Percentiles rank a stretch among this genome's conserved stretches.
Conservation (phyloP, 805 yeast species). For the Lipomyces lipofer region DNA sequence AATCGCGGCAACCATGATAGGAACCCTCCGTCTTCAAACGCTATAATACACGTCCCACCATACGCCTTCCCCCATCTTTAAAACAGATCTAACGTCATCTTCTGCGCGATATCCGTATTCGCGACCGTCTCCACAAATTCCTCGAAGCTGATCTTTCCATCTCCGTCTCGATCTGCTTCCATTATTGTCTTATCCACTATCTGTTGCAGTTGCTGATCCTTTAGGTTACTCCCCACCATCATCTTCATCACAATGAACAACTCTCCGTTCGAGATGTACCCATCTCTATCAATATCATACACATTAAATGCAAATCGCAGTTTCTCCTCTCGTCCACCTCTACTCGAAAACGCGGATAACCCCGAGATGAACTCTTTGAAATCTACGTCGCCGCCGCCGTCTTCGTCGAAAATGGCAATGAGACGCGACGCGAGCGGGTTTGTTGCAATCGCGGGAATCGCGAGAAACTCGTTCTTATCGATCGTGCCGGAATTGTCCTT, state of each 20-base stretch:
- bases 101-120: constrained; percentile 37
- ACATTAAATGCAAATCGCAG: constrained; percentile 86
- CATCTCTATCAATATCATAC: constrained; percentile 94
- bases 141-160: constrained; percentile 78
- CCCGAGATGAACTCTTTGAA: constrained; percentile 92
- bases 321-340: constrained; percentile 78
- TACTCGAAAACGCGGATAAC: constrained; percentile 81
- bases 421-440: constrained; percentile 89
- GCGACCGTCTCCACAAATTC: constrained; percentile 66
- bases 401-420: constrained; percentile 92
- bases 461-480: constrained; percentile 84
- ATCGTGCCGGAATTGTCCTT: constrained; percentile 90
- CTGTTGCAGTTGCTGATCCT: constrained; percentile 87
- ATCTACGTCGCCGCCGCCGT: constrained; percentile 89
- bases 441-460: constrained; percentile 87
- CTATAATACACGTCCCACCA: no score
- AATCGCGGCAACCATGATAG: no score
- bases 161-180: constrained; percentile 88
- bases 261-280: constrained; percentile 93
- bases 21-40: no score
- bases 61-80: no score
- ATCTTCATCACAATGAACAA: constrained; percentile 84
- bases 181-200: constrained; percentile 91
- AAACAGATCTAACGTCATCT: constrained; percentile 35
- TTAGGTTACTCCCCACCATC: constrained; percentile 94